Percentiles rank a stretch among this genome's conserved stretches.
Evolutionary conservation across 805 yeast species (phyloP).

Genomic region (Yarrowia deformans): DNA sequence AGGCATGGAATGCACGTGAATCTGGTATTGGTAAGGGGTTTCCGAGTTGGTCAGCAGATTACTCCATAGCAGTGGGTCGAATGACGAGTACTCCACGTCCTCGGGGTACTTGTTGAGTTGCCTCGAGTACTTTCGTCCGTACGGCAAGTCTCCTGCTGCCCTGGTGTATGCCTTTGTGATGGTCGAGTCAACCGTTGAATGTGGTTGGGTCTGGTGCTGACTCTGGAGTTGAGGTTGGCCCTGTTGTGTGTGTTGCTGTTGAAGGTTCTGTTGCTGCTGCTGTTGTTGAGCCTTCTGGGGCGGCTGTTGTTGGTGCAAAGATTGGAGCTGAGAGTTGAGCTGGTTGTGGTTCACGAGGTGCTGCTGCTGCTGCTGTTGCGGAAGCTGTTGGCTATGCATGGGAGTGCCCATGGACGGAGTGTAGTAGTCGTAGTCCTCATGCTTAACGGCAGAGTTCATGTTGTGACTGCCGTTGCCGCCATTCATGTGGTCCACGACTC

Average conservation of each 20-base stretch:
- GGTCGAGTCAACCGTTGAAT: not conserved
- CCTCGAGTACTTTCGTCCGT: slow-evolving; percentile 27
- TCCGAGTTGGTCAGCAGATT: not conserved
- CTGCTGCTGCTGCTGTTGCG: slow-evolving; percentile 4
- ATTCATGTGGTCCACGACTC: not conserved
- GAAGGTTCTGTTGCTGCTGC: not conserved
- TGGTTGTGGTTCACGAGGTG: slow-evolving; percentile 9
- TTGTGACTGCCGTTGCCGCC: not conserved
- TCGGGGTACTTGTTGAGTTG: slow-evolving; percentile 36
- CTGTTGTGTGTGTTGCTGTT: not conserved
- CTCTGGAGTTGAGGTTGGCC: no score
- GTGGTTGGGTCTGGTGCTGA: no score
- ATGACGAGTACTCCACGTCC: slow-evolving; percentile 29
- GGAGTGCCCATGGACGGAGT: slow-evolving; percentile 22
- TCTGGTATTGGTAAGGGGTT: slow-evolving; percentile 29
- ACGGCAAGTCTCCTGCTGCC: slow-evolving; percentile 27
- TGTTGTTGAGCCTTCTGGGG: slow-evolving; percentile 14
- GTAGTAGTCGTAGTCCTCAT: slow-evolving; percentile 8
- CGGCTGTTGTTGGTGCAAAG: slow-evolving; percentile 19
- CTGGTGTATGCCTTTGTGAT: slow-evolving; percentile 26
- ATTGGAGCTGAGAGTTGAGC: slow-evolving; percentile 17
- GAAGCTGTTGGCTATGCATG: not conserved
- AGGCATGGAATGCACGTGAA: slow-evolving; percentile 61
- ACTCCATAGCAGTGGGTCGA: slow-evolving; percentile 18
- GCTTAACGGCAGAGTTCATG: slow-evolving; percentile 7